Base-by-base conservation (phyloP, 2,329 filamentous ascomycete genomes). In the Albophoma yamanashiensis region DNA sequence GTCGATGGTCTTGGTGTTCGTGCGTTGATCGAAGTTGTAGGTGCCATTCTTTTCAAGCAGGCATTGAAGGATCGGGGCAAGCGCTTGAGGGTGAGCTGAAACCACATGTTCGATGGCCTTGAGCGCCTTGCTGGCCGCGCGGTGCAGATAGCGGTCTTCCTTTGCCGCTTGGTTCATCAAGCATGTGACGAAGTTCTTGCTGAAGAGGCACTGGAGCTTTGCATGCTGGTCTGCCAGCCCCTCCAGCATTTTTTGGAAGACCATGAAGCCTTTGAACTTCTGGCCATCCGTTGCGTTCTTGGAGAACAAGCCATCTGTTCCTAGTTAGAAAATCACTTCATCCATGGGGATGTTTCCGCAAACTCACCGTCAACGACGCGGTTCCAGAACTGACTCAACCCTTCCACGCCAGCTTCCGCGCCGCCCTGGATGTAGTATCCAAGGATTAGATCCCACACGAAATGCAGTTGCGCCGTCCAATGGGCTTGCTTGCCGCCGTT, bases 211-310 rank as follows among this genome's bases (percentile, higher is more conserved):
- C 64, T 72, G 79, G 58, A 76, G 82, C 66, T 80, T 82, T 60
- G 65, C 58, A 22, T 68, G 68, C 27, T 72, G 83, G 70, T 67
- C 78, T 39, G 78, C 76, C 11, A 82, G 73, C 4, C 77, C 76
- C 53, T 81, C 76, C 4, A 97, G 75, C 66, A 92, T 84, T 68
- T 88, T 90, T 67, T 88, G 86, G 68, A 97, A 91, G 2, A 97
- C 82, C 67, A 92, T 85, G 74, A 97, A 93, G 0, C 94, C 94
- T 73, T 91, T 92, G 68, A 91, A 91, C 73, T 97, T 97, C 60
- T 95, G 89, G 66, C 92, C 91, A 52, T 92, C 86, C 1, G 92
- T 95, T 9, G 92, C 88, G 14, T 83, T 85, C 60, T 88, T 84
- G 7, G 90, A 88, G 70, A 97, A 97, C 4, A 97, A 80, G 11